phyloP scores from a whole-genome alignment of 805 yeast genomes.

The Ogataea saltuana region DNA sequence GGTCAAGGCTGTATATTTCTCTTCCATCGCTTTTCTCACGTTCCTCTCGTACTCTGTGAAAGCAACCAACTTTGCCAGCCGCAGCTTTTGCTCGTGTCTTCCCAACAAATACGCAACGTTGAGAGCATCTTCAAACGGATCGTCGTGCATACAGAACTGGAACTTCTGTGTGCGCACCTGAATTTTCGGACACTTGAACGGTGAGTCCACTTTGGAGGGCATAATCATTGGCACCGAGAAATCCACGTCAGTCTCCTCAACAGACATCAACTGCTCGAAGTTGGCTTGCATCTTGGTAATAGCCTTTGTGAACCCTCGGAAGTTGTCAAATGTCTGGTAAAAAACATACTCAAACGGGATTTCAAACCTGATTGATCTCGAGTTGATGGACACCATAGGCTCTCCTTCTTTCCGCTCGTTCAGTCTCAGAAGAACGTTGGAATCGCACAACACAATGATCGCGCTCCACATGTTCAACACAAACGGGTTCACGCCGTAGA shows the following conservation, averaged over 20 bases:
- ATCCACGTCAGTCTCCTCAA: slow-evolving; percentile 24
- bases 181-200: slow-evolving; percentile 54
- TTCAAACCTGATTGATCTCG: slow-evolving; percentile 34
- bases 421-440: slow-evolving; percentile 17
- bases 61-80: slow-evolving; percentile 48
- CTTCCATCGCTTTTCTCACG: slow-evolving; percentile 29
- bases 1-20: slow-evolving; percentile 33
- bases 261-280: slow-evolving; percentile 27
- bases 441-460: slow-evolving; percentile 24
- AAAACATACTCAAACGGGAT: slow-evolving; percentile 78
- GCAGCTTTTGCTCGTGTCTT: slow-evolving; percentile 56
- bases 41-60: slow-evolving; percentile 26
- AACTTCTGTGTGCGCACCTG: slow-evolving; percentile 56
- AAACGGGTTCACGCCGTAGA: slow-evolving; percentile 33
- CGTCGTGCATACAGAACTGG: slow-evolving; percentile 75
- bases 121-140: slow-evolving; percentile 82
- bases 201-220: slow-evolving; percentile 39
- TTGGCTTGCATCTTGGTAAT: slow-evolving; percentile 50
- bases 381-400: slow-evolving; percentile 15
- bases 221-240: slow-evolving; percentile 35
- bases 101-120: slow-evolving; percentile 68
- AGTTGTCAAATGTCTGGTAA: slow-evolving; percentile 76
- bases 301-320: slow-evolving; percentile 73
- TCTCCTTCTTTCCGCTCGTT: slow-evolving; percentile 10
- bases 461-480: slow-evolving; percentile 30